Evolutionary conservation across 2,329 filamentous ascomycete genomes (phyloP).

Genomic region (Xylaria arbuscula): DNA sequence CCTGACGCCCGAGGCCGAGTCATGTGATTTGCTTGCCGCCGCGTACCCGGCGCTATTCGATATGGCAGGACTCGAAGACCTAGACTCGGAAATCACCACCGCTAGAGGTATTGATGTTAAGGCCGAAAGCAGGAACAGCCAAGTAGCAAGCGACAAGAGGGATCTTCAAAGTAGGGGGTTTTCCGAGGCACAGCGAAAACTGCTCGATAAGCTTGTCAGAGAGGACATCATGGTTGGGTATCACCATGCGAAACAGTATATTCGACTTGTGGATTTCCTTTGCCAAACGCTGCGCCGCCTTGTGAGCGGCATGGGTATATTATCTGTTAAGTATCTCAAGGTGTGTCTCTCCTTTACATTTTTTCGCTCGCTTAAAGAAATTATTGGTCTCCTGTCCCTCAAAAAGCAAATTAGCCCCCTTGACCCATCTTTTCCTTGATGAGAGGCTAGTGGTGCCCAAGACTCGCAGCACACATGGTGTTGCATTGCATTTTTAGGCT

Average conservation of each 20-base stretch:
- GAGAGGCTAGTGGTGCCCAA: background rate
- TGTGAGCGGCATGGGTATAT: slow-evolving; percentile 68
- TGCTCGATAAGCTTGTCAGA: slow-evolving; percentile 67
- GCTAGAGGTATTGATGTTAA: background rate
- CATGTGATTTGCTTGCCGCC: slow-evolving; percentile 69
- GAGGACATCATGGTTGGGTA: slow-evolving; percentile 67
- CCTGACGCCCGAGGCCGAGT: slow-evolving; percentile 79
- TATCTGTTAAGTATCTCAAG: slow-evolving; percentile 75
- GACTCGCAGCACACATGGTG: background rate
- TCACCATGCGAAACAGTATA: slow-evolving; percentile 68
- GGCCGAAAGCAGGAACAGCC: background rate
- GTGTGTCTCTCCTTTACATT: slow-evolving; percentile 52
- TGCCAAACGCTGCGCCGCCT: slow-evolving; percentile 62
- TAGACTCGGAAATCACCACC: background rate
- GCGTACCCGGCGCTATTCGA: slow-evolving; percentile 75
- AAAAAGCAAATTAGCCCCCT: background rate
- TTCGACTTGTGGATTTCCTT: slow-evolving; percentile 67
- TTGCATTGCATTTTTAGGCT: slow-evolving; percentile 16
- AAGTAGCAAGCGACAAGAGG: background rate
- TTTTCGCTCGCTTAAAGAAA: background rate
- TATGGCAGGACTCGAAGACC: slow-evolving; percentile 59
- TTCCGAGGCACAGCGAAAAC: slow-evolving; percentile 44
- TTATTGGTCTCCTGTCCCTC: background rate
- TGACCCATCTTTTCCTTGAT: background rate
- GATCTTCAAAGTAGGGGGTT: slow-evolving; percentile 31